These are phyloP conservation scores for Arachis monticola DNA, from an alignment of 331 rosid genomes.

Conservation along the genomic window DNA sequence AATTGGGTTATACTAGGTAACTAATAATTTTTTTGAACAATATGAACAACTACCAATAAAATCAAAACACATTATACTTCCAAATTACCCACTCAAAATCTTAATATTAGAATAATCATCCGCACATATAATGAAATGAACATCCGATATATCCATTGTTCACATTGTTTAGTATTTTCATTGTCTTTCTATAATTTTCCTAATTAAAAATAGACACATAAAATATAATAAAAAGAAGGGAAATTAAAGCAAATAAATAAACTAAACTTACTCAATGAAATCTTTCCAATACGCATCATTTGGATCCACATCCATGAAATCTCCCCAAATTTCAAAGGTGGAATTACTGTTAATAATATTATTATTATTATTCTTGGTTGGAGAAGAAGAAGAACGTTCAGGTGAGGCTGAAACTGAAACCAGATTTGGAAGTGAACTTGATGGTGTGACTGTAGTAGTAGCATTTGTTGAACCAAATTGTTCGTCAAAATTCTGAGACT, in stretches of 20 bases:
- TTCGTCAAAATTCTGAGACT: not conserved
- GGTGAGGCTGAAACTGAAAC: conserved; percentile 45
- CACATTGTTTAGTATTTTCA: no score
- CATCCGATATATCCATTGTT: no score
- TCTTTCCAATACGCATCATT: conserved; percentile 55
- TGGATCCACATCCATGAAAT: conserved; percentile 46
- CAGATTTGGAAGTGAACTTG: conserved; percentile 44
- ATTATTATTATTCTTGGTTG: conserved; percentile 6
- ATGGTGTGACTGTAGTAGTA: not conserved
- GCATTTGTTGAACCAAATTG: conserved; percentile 25
- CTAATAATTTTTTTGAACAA: no score
- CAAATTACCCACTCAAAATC: no score
- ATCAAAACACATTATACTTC: no score
- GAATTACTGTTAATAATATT: no score
- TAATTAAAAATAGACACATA: not conserved
- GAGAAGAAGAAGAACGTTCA: conserved; percentile 20
- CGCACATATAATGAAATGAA: no score
- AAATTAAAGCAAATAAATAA: not conserved
- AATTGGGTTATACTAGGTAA: no score
- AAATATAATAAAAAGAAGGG: not conserved
- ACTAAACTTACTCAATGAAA: conserved; percentile 45
- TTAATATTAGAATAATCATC: no score
- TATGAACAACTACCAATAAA: no score
- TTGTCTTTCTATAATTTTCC: no score
- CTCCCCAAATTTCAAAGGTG: conserved; percentile 48